Evolutionary conservation across 2,329 filamentous ascomycete genomes (phyloP), one percentile per base, ranked within the genome.

Genomic region (Geosmithia flava): DNA sequence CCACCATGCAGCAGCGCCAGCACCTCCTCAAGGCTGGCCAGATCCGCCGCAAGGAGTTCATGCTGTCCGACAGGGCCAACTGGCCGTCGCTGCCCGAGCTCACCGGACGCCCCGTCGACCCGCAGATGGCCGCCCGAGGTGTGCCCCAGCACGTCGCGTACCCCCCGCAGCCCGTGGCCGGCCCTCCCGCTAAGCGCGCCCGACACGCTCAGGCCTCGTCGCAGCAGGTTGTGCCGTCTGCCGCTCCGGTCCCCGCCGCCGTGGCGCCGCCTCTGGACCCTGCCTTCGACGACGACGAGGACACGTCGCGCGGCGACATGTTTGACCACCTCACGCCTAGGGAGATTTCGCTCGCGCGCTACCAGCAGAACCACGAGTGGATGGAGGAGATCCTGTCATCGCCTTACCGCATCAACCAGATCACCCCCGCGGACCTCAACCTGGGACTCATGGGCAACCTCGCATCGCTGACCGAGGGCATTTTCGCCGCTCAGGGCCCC

Each of bases 381-480:
- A 95, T 98, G 87, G 93, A 97, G 60, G 91, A 98, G 66, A 83
- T 98, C 27, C 78, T 97, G 48, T 87, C 86, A 1, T 97, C 91
- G 1, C 88, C 90, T 0, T 96, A 95, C 60, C 76, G 85, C 20
- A 85, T 91, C 52, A 78, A 77, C 46, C 87, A 94, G 60, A 95
- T 98, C 50, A 80, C 83, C 8, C 89, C 91, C 1, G 80, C 89
- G 2, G 90, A 95, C 60, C 77, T 97, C 33, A 89, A 89, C 1
- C 71, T 97, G 10, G 93, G 93, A 3, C 75, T 85, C 46, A 86
- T 83, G 64, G 93, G 93, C 39, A 85, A 90, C 63, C 72, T 98
- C 19, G 81, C 86, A 20, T 74, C 78, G 0, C 68, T 97, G 48
- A 97, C 93, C 0, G 82, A 87, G 37, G 89, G 87, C 5, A 87